phyloP scores from a whole-genome alignment of 768 basidiomycete species.

The Chiua virens region DNA sequence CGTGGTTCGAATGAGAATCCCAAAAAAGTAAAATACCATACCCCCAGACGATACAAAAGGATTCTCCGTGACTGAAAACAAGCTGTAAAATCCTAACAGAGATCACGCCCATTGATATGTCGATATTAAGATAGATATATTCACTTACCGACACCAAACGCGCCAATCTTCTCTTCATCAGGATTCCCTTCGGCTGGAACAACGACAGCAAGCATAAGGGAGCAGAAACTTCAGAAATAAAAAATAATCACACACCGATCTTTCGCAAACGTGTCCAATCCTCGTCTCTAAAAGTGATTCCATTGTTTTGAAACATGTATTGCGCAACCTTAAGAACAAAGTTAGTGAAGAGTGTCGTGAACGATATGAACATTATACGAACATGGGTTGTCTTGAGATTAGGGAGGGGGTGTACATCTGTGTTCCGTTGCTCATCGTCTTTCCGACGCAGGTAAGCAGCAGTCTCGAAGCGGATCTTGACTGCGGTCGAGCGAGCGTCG shows the following conservation, averaged over 20 bases:
- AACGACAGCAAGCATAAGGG: background rate
- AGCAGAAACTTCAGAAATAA: background rate
- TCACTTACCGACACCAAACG: constrained; percentile 24
- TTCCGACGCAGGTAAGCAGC: constrained; percentile 40
- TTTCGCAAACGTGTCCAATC: constrained; percentile 19
- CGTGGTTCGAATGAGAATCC: background rate
- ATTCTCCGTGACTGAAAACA: constrained; percentile 82
- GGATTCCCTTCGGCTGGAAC: constrained; percentile 24
- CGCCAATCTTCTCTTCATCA: constrained; percentile 26
- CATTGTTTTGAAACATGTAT: constrained; percentile 90
- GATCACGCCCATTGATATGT: background rate
- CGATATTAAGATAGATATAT: background rate
- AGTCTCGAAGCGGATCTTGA: constrained; percentile 82
- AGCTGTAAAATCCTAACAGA: constrained; percentile 64
- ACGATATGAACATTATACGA: constrained; percentile 15
- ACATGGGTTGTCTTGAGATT: constrained; percentile 66
- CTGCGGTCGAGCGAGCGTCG: constrained; percentile 75
- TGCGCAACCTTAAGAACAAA: constrained; percentile 54
- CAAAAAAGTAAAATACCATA: constrained; percentile 23
- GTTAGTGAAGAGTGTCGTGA: background rate
- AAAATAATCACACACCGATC: constrained; percentile 4
- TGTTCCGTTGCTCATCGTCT: constrained; percentile 4
- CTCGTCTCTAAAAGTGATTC: constrained; percentile 63
- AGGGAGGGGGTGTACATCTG: constrained; percentile 39
- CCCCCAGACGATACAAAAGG: constrained; percentile 83